Percentiles rank a stretch among this genome's conserved stretches.
Evolutionary conservation across 2,329 filamentous ascomycete species (phyloP).

Genomic region (Phyllosticta citriasiana): DNA sequence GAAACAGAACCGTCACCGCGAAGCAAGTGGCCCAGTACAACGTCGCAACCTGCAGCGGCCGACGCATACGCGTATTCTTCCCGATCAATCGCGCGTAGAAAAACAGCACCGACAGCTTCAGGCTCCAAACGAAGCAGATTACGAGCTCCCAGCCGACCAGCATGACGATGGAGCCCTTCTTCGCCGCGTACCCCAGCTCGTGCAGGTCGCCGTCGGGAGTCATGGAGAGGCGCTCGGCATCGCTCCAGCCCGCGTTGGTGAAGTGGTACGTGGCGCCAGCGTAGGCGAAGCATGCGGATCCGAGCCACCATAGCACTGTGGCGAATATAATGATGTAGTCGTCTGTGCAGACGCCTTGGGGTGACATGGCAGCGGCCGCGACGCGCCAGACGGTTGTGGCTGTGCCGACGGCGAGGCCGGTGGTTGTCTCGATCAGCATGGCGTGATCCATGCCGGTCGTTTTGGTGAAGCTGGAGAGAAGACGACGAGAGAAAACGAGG

Average conservation of each 20-base stretch:
- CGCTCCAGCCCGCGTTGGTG: neutral
- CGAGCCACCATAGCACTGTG: neutral
- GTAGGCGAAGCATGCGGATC: neutral
- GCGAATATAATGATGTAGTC: neutral
- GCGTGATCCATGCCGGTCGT: too few relatives aligned
- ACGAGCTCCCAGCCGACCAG: neutral
- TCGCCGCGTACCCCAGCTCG: neutral
- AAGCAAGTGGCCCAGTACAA: neutral
- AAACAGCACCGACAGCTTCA: neutral
- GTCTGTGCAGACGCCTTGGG: neutral
- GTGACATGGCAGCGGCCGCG: neutral
- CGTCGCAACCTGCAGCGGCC: neutral
- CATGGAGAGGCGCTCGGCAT: too few relatives aligned
- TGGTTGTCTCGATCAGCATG: too few relatives aligned
- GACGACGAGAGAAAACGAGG: too few relatives aligned
- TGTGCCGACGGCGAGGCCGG: neutral
- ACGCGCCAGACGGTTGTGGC: neutral
- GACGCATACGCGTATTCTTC: neutral
- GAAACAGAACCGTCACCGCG: neutral
- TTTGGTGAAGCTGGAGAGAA: too few relatives aligned
- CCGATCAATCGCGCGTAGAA: neutral
- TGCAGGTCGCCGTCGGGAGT: neutral
- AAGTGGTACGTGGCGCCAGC: neutral
- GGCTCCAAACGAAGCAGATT: neutral
- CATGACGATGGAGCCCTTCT: neutral